These are phyloP conservation scores for Cutaneotrichosporon sp. DNA, from an alignment of 1,284 basidiomycete species.

Conservation along the genomic window DNA sequence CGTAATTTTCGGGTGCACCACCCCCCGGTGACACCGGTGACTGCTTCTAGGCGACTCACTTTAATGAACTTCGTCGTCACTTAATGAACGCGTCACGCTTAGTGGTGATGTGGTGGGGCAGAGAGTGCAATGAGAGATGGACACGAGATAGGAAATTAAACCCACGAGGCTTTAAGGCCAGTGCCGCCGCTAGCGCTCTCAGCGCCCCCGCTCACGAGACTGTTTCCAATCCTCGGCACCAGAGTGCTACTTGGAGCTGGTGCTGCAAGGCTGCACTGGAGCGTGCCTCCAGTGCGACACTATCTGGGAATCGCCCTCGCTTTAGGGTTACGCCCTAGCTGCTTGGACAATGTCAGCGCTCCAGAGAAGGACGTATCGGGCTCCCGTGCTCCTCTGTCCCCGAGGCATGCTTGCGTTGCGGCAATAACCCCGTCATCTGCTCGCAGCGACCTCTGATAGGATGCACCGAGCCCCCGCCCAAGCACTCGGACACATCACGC, in stretches of 20 bases:
- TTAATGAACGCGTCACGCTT: not conserved
- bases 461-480: not conserved
- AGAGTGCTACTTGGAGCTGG: not conserved
- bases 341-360: not conserved
- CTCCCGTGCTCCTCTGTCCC: no score
- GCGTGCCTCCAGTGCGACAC: not conserved
- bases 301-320: not conserved
- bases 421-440: no score
- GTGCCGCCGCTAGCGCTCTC: no score
- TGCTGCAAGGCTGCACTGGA: no score
- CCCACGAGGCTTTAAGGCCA: not conserved
- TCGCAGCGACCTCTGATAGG: no score
- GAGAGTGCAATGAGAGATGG: not conserved
- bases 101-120: not conserved
- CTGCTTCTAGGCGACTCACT: not conserved
- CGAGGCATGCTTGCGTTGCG: no score
- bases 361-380: not conserved
- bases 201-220: no score
- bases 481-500: not conserved
- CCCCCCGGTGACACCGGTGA: not conserved
- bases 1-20: not conserved
- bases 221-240: not conserved
- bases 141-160: not conserved
- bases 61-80: no score
- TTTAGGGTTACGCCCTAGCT: not conserved